Percentiles rank a stretch among this genome's conserved stretches.
phyloP scores from a whole-genome alignment of 495 filamentous ascomycete genomes.

The Podospora bellae-mahoneyi region DNA sequence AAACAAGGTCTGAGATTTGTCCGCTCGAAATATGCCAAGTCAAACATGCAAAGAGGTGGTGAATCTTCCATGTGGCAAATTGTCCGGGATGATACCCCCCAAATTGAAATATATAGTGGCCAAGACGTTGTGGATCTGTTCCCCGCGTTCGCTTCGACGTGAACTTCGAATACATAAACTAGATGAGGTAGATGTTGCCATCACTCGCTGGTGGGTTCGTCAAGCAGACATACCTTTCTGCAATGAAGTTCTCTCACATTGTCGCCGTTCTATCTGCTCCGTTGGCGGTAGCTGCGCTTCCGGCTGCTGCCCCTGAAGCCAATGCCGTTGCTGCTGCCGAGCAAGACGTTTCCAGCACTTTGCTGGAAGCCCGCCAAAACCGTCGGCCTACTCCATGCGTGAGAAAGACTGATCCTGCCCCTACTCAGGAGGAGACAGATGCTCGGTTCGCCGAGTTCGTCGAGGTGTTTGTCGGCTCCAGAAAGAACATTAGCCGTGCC shows the following conservation, averaged over 20 bases:
- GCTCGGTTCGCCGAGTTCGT: slow-evolving; percentile 35
- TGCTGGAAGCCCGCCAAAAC: neutral
- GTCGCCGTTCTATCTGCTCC: neutral
- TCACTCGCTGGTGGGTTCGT: neutral
- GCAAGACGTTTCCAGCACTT: neutral
- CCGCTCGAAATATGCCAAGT: neutral
- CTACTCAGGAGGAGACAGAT: slow-evolving; percentile 25
- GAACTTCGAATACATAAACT: neutral
- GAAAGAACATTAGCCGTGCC: slow-evolving; percentile 37
- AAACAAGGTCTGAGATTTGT: neutral
- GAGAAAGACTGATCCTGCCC: slow-evolving; percentile 18
- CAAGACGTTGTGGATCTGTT: neutral
- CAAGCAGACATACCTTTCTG: neutral
- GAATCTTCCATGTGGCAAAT: slow-evolving; percentile 12
- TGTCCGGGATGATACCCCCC: slow-evolving; percentile 16
- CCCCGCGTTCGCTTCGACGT: neutral
- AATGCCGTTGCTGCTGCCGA: neutral
- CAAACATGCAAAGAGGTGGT: neutral
- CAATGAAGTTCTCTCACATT: slow-evolving; percentile 1
- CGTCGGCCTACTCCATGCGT: slow-evolving; percentile 15
- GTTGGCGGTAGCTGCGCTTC: slow-evolving; percentile 3
- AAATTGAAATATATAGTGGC: slow-evolving; percentile 9
- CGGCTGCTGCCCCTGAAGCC: slow-evolving; percentile 16
- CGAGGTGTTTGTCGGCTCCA: slow-evolving; percentile 32
- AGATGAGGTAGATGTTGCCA: neutral